Evolutionary conservation across 805 yeast genomes (phyloP).

Genomic region (Candida cerambycidarum): DNA sequence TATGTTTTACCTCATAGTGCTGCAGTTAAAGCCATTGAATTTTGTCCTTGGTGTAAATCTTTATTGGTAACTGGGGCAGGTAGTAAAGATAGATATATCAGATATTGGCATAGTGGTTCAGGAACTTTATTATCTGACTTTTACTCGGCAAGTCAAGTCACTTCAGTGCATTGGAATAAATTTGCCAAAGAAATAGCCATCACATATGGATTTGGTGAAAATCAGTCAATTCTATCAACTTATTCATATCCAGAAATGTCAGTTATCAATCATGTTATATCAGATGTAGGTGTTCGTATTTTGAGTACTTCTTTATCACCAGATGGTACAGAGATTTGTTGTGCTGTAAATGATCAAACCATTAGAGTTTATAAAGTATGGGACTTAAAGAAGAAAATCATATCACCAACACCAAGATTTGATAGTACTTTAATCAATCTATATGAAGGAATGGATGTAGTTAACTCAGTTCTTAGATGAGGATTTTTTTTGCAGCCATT

Average conservation of each 20-base stretch:
- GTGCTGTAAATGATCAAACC: conserved; percentile 77
- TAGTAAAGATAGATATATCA: conserved; percentile 69
- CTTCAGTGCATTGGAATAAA: conserved; percentile 76
- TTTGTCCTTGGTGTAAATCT: conserved; percentile 85
- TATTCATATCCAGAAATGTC: conserved; percentile 69
- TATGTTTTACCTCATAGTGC: conserved; percentile 67
- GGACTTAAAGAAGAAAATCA: conserved; percentile 29
- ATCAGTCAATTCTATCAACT: conserved; percentile 54
- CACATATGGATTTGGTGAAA: conserved; percentile 78
- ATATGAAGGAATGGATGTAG: conserved; percentile 14
- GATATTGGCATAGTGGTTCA: conserved; percentile 83
- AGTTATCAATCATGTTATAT: conserved; percentile 47
- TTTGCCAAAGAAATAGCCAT: conserved; percentile 64
- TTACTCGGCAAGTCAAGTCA: conserved; percentile 70
- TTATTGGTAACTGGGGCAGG: conserved; percentile 92
- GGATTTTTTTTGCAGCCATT: background rate
- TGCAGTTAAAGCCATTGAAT: conserved; percentile 87
- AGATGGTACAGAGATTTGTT: conserved; percentile 59
- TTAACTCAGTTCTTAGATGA: background rate
- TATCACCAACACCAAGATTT: conserved; percentile 8
- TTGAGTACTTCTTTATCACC: conserved; percentile 69
- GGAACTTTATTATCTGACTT: conserved; percentile 66
- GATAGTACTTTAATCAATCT: conserved; percentile 42
- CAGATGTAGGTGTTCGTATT: conserved; percentile 54
- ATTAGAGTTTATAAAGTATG: conserved; percentile 74